phyloP scores from a whole-genome alignment of 1,284 basidiomycete species.

The Grifola frondosa region DNA sequence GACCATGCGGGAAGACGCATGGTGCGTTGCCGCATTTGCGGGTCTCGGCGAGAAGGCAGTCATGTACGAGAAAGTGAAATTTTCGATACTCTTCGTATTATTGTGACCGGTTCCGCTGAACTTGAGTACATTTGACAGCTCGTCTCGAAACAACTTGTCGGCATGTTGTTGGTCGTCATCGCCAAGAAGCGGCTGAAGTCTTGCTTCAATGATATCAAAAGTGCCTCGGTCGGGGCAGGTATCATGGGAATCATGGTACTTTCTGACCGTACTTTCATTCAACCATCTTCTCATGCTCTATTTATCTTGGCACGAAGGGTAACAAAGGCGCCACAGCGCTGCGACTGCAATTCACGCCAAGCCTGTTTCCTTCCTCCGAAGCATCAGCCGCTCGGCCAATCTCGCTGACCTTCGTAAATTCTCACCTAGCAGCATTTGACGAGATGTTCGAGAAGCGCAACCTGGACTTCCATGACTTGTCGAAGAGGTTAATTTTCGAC shows the following conservation, averaged over 20 bases:
- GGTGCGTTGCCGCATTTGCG: slow-evolving; percentile 62
- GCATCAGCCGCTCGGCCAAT: slow-evolving; percentile 37
- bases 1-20: slow-evolving; percentile 64
- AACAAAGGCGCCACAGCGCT: slow-evolving; percentile 75
- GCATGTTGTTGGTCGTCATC: slow-evolving; percentile 68
- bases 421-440: slow-evolving; percentile 79
- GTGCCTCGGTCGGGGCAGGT: slow-evolving; percentile 58
- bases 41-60: slow-evolving; percentile 65
- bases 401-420: slow-evolving; percentile 68
- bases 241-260: slow-evolving; percentile 73
- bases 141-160: slow-evolving; percentile 72
- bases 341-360: slow-evolving; percentile 55
- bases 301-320: slow-evolving; percentile 43
- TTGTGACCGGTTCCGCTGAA: neutral
- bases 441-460: slow-evolving; percentile 72
- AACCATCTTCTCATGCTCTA: neutral
- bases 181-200: slow-evolving; percentile 51
- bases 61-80: slow-evolving; percentile 61
- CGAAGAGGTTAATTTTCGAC: slow-evolving; percentile 51
- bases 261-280: neutral
- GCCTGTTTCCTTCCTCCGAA: slow-evolving; percentile 12
- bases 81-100: neutral
- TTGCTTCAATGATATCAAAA: slow-evolving; percentile 53
- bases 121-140: slow-evolving; percentile 44
- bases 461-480: slow-evolving; percentile 66